These are phyloP conservation scores for Trichosporon asahii DNA, from an alignment of 1,284 basidiomycete genomes.

Conservation along the genomic window DNA sequence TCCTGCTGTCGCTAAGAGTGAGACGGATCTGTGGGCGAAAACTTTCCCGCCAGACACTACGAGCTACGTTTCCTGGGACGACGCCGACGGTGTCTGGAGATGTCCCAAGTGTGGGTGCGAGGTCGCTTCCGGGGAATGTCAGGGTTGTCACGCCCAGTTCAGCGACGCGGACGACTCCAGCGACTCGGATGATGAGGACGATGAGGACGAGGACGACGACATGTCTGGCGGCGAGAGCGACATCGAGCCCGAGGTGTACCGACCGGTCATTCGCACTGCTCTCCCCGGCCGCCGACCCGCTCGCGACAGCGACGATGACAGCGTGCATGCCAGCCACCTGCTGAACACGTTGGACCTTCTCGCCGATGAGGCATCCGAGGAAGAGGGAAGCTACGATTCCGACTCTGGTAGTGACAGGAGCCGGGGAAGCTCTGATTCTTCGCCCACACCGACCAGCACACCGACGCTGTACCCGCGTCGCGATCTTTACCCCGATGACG, in stretches of 20 bases:
- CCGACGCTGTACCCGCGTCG: not conserved
- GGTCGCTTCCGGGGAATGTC: slow-evolving; percentile 35
- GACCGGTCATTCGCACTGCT: not conserved
- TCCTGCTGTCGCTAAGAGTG: not conserved
- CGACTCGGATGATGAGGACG: slow-evolving; percentile 9
- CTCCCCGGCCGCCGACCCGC: not conserved
- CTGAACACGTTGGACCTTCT: slow-evolving; percentile 8
- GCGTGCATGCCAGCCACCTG: not conserved
- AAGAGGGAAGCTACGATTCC: slow-evolving; percentile 3
- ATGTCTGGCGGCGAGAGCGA: not conserved
- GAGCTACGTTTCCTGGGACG: slow-evolving; percentile 35
- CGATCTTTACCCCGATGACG: not conserved
- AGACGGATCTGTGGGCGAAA: slow-evolving; percentile 35
- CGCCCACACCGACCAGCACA: not conserved
- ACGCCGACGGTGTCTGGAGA: slow-evolving; percentile 29
- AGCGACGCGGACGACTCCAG: slow-evolving; percentile 19
- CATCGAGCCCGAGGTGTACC: not conserved
- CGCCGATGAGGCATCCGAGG: slow-evolving; percentile 10
- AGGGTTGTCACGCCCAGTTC: slow-evolving; percentile 35
- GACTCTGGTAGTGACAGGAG: not conserved
- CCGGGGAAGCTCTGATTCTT: not conserved
- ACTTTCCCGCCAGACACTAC: slow-evolving; percentile 34
- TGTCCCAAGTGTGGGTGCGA: slow-evolving; percentile 44
- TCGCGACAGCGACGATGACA: slow-evolving; percentile 6
- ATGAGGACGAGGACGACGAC: slow-evolving; percentile 4